Evolutionary conservation across 306 rosid species (phyloP), one percentile per base, ranked within the genome.

Genomic region (Styphnolobium japonicum): DNA sequence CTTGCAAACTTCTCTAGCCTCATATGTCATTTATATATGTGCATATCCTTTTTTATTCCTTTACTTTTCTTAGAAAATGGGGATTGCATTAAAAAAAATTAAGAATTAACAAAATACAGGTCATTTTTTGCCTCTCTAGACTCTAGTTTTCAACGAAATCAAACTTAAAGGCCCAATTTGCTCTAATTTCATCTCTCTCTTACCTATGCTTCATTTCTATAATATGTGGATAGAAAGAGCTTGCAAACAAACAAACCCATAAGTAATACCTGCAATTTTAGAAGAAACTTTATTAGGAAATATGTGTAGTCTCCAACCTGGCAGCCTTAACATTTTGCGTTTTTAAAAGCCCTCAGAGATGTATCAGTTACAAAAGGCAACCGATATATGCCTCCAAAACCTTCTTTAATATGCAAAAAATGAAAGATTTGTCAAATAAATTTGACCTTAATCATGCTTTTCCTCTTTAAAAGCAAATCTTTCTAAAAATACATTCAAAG

Each of bases 381-480:
- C 56, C 40, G 37, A 82, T 79, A 49, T 70, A 69, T 75, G 65
- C 51, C 72, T 25, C 27, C 63, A 40, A 75, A 65, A 71, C 68
- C 69, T 75, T 15, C 67, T 29, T 37, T 36, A 73, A 86, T 58
- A 25, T 78, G 40, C 19, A 36, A 69, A 65, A 22, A 39, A 5
- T 73, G 53, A 67, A 77, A 77, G 51, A 49, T 81, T 51, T 78
- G 27, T 73, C 60, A 22, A 81, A 78, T 78, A 18, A 67, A 42
- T 60, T 81, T 23, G 75, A 78, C 78, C 81, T 34, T 73, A 78
- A 85, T 67, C 11, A 7, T 43, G 39, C 2, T 73, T 85, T 78
- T 81, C 67, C 63, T 33, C 42, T 62, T 82, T 53, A 46, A 82
- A 61, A 76, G 7, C 2, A 83, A 76, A 64, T 80, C 23, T 86